Conservation (phyloP, 225 moss, liverwort and hornwort genomes). For the Pleurozium schreberi region DNA sequence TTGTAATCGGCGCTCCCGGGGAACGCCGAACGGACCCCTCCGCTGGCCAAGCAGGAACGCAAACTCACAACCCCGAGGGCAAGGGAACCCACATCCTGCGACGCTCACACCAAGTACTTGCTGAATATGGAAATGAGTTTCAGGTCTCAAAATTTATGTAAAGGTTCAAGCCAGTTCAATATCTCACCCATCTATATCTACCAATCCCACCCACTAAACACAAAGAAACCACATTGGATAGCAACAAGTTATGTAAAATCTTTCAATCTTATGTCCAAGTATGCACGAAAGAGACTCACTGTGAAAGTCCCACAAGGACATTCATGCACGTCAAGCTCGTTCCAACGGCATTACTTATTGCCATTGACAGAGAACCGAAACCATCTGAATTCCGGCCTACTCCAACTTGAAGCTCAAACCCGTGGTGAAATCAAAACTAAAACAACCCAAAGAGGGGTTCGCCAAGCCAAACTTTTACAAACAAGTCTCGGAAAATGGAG, state of each 20-base stretch:
- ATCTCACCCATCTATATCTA: background rate
- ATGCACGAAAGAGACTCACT: background rate
- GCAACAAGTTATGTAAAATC: background rate
- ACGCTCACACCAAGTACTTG: background rate
- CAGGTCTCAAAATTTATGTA: too few species aligned
- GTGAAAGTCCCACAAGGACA: too few species aligned
- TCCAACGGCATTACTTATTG: background rate
- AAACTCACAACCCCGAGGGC: background rate
- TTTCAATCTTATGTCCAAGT: background rate
- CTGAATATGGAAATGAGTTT: background rate
- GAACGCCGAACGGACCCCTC: slow-evolving; percentile 21
- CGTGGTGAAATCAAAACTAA: background rate
- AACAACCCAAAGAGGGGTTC: background rate
- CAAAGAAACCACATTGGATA: background rate
- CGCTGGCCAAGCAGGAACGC: background rate
- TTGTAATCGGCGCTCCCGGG: slow-evolving; percentile 27
- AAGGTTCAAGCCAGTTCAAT: background rate
- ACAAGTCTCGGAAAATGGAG: background rate
- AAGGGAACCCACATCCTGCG: background rate
- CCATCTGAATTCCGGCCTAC: background rate
- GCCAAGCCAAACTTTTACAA: background rate
- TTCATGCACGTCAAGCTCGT: background rate
- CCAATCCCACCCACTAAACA: background rate
- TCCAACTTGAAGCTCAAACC: background rate
- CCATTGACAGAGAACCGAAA: background rate